These are phyloP conservation scores for Microdochium paspali DNA, from an alignment of 2,329 filamentous ascomycete species.

Conservation along the genomic window DNA sequence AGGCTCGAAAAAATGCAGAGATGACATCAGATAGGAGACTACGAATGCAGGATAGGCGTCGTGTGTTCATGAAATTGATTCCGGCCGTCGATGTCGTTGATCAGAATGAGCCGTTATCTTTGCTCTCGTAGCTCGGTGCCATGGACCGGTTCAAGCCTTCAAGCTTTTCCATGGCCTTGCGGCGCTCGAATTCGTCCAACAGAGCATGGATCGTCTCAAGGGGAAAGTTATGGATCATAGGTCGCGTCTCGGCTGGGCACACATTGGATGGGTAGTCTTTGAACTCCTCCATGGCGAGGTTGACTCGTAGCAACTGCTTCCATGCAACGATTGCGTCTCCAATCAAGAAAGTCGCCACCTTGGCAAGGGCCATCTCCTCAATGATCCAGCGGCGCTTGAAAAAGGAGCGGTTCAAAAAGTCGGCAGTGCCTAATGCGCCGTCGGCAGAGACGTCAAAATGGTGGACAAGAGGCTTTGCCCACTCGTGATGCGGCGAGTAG, in stretches of 20 bases:
- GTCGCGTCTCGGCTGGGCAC: constrained; percentile 13
- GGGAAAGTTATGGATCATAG: constrained; percentile 11
- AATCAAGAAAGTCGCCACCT: constrained; percentile 19
- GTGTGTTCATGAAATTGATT: no score
- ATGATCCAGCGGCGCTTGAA: constrained; percentile 26
- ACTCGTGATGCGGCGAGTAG: constrained; percentile 20
- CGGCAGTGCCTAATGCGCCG: constrained; percentile 9
- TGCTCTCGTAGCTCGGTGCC: neutral
- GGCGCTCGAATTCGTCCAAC: constrained; percentile 5
- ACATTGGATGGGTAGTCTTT: constrained; percentile 19
- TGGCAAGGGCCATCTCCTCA: constrained; percentile 22
- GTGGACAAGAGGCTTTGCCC: constrained; percentile 16
- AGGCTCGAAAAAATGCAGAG: no score
- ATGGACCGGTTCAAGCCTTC: neutral
- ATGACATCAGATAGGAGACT: no score
- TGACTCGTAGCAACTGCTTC: constrained; percentile 23
- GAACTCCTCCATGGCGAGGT: constrained; percentile 24
- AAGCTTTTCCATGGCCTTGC: constrained; percentile 3
- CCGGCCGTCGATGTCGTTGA: no score
- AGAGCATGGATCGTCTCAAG: constrained; percentile 9
- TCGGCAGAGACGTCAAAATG: constrained; percentile 5
- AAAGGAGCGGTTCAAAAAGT: constrained; percentile 20
- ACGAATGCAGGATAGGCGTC: no score
- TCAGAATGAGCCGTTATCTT: neutral
- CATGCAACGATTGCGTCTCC: constrained; percentile 25